phyloP scores from a whole-genome alignment of 371 early-diverging fungal genomes.

The Syncephalis plumigaleata region DNA sequence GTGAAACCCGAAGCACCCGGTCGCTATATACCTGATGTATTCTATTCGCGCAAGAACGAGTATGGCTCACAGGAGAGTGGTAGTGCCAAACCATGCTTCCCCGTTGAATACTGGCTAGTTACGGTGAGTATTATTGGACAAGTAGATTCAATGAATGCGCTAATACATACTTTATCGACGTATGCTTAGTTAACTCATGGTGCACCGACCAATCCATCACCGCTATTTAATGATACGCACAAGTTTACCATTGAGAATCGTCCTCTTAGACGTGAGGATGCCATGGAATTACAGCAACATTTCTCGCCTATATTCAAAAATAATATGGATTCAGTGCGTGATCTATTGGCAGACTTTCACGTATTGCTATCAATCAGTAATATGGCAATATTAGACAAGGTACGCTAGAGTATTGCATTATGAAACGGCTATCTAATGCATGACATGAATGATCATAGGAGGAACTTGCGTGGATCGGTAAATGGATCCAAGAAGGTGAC shows the following conservation, averaged over 20 bases:
- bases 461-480: conserved; percentile 33
- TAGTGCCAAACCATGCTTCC: conserved; percentile 82
- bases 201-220: conserved; percentile 67
- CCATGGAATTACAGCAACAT: not conserved
- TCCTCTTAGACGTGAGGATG: conserved; percentile 2
- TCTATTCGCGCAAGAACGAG: conserved; percentile 88
- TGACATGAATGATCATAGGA: conserved; percentile 14
- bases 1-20: conserved; percentile 59
- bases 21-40: conserved; percentile 90
- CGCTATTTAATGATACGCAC: conserved; percentile 40
- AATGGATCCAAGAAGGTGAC: no score
- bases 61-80: conserved; percentile 76
- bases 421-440: not conserved
- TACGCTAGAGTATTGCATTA: conserved; percentile 1
- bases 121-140: no score
- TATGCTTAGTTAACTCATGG: conserved; percentile 70
- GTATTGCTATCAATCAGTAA: conserved; percentile 46
- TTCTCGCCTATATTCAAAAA: conserved; percentile 2
- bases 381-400: conserved; percentile 20
- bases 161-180: not conserved
- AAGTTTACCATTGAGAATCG: conserved; percentile 68
- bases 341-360: conserved; percentile 64
- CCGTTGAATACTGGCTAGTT: conserved; percentile 88
- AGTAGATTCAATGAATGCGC: not conserved
- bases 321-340: conserved; percentile 13